Evolutionary conservation across 202 grass and related monocot species (phyloP).

Genomic region (Elaeis oleifera): DNA sequence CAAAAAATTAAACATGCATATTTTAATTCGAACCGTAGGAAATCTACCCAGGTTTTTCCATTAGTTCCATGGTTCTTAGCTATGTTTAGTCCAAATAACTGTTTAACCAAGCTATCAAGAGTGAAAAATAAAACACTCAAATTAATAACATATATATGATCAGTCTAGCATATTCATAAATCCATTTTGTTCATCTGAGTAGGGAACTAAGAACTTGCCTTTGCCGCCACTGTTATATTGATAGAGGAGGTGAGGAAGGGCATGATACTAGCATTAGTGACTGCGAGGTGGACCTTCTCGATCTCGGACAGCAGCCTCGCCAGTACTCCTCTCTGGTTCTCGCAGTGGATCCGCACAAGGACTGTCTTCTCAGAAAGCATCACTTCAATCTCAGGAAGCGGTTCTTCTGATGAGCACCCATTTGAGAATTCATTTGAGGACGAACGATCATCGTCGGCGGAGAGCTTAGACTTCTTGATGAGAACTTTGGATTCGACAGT

Average conservation of each 20-base stretch:
- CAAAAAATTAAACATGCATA: too few species aligned
- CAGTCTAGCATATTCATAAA: too few species aligned
- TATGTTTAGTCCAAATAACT: too few species aligned
- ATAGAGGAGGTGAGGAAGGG: neutral
- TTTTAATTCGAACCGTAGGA: too few species aligned
- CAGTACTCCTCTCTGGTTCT: conserved; percentile 8
- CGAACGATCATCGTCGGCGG: neutral
- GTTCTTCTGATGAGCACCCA: neutral
- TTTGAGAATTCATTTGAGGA: neutral
- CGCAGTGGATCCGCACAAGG: conserved; percentile 10
- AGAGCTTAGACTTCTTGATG: conserved; percentile 4
- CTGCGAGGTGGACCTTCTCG: neutral
- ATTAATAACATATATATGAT: too few species aligned
- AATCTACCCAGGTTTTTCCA: too few species aligned
- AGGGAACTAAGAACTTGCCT: neutral
- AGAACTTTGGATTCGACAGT: neutral
- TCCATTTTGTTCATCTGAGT: too few species aligned
- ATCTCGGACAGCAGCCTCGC: conserved; percentile 1
- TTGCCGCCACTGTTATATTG: neutral
- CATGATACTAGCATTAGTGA: neutral
- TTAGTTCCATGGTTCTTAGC: too few species aligned
- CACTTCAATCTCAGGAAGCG: conserved; percentile 6
- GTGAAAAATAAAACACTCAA: too few species aligned
- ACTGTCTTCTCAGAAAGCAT: neutral
- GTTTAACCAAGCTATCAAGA: too few species aligned